Evolutionary conservation across 2,329 filamentous ascomycete genomes (phyloP), one percentile per base, ranked within the genome.

Genomic region (Corinectria fuckeliana): DNA sequence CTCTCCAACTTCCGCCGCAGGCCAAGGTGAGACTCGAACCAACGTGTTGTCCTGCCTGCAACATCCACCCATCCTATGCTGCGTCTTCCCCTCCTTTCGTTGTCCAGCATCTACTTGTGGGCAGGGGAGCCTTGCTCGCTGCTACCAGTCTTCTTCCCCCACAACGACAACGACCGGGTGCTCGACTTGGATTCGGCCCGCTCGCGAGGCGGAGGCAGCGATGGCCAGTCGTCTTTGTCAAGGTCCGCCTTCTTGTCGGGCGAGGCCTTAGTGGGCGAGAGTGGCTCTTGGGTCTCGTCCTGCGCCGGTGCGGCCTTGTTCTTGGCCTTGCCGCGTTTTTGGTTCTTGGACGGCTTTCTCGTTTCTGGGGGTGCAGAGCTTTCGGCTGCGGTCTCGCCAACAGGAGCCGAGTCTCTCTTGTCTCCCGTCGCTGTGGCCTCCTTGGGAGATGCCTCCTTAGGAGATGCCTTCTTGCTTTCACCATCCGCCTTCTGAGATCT

Each of bases 141-240:
- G 21, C 42, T 41, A 3, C 25, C 47, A 26, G 41, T 26, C 50
- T 65, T 67, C 38, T 58, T 66, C 34, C 39, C 36, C 26, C 55
- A 59, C 69, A 69, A 71, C 18, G 68, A 71, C 21, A 66, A 39
- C 9, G 58, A 62, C 11, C 67, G 60, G 44, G 68, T 61, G 20
- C 63, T 58, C 6, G 67, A 25, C 44, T 67, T 68, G 26, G 69
- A 64, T 13, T 38, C 45, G 4, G 69, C 69, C 8, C 68, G 64
- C n/a, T 70, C 67, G 14, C 68, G 67, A 45, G 69, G 66, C 32
- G 54, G 59, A 23, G 67, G 66, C 34, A 72, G 53, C 5, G 61
- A 70, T 18, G 69, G 70, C 67, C 70, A 74, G 13, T 72, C 65
- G 1, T 71, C 62, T 8, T 55, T 64, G 50, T 64, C 66, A 30